Percentiles rank a stretch among this genome's conserved stretches.
Conservation (phyloP, 1,284 basidiomycete genomes). For the Schizophyllum commune region DNA sequence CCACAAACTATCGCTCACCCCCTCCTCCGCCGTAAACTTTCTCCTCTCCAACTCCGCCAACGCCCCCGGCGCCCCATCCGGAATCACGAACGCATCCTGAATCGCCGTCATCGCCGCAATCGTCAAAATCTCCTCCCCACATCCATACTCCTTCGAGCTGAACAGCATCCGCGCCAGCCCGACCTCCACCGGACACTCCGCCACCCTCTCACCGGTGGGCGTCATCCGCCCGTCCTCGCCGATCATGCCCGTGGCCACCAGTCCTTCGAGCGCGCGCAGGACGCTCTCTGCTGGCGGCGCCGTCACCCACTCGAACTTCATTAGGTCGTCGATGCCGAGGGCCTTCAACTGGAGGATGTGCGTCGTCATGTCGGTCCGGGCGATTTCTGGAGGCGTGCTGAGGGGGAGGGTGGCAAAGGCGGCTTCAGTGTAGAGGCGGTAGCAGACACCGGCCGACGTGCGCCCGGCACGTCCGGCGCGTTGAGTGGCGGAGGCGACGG, state of each 20-base stretch:
- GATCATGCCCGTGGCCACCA: constrained; percentile 66
- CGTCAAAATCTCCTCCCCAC: constrained; percentile 89
- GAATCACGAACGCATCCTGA: constrained; percentile 86
- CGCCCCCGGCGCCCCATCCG: constrained; percentile 77
- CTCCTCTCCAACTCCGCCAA: constrained; percentile 84
- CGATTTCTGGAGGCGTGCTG: constrained; percentile 84
- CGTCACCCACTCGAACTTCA: constrained; percentile 92
- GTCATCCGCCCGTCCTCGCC: constrained; percentile 64
- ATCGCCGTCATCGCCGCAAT: constrained; percentile 94
- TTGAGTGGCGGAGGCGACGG: constrained; percentile 80
- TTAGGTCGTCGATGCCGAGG: constrained; percentile 91
- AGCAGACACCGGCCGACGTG: constrained; percentile 86
- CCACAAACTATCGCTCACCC: constrained; percentile 41
- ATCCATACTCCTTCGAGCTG: constrained; percentile 74
- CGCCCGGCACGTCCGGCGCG: constrained; percentile 88
- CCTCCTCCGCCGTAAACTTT: constrained; percentile 97
- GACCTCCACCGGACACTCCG: constrained; percentile 74
- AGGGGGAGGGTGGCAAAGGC: constrained; percentile 50
- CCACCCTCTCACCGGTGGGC: constrained; percentile 57
- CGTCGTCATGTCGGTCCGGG: constrained; percentile 80
- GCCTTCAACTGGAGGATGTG: constrained; percentile 91
- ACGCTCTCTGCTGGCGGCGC: constrained; percentile 85
- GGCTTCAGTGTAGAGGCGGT: constrained; percentile 80
- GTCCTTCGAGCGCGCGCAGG: constrained; percentile 72
- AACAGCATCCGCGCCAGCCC: constrained; percentile 78